Evolutionary conservation across 139 green algal species (phyloP).

Genomic region (Tetratostichococcus sp.): DNA sequence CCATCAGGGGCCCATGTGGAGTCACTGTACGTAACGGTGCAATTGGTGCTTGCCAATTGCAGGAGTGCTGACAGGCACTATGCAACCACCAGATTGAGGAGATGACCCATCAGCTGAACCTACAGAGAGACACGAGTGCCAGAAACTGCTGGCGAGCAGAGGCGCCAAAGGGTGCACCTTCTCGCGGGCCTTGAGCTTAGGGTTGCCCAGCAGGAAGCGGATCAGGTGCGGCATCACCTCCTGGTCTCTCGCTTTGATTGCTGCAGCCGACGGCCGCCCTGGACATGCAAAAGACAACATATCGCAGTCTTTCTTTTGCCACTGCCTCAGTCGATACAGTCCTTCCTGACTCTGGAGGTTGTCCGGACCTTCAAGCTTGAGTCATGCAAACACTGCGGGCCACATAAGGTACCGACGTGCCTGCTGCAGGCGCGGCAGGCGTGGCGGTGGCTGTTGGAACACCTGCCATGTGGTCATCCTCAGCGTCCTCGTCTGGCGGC

Average conservation of each 20-base stretch:
- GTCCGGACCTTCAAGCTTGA: no score
- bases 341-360: no score
- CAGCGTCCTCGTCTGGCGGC: background rate
- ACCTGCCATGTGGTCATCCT: background rate
- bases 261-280: constrained; percentile 2
- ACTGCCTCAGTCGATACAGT: no score
- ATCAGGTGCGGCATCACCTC: constrained; percentile 33
- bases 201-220: constrained; percentile 23
- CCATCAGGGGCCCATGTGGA: background rate
- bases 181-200: background rate
- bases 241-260: constrained; percentile 14
- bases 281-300: background rate
- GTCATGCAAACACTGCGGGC: no score
- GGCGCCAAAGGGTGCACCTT: constrained; percentile 12
- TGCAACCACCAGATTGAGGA: no score
- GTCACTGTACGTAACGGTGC: no score
- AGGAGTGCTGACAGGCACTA: no score
- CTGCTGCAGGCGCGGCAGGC: background rate
- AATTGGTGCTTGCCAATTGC: background rate
- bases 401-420: no score
- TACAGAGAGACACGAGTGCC: no score
- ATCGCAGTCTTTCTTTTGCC: no score
- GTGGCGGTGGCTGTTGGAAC: constrained; percentile 6
- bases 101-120: no score
- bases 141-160: no score